Evolutionary conservation across 345 rosid species (phyloP), one percentile per base, ranked within the genome.

Genomic region (Toxicodendron radicans): DNA sequence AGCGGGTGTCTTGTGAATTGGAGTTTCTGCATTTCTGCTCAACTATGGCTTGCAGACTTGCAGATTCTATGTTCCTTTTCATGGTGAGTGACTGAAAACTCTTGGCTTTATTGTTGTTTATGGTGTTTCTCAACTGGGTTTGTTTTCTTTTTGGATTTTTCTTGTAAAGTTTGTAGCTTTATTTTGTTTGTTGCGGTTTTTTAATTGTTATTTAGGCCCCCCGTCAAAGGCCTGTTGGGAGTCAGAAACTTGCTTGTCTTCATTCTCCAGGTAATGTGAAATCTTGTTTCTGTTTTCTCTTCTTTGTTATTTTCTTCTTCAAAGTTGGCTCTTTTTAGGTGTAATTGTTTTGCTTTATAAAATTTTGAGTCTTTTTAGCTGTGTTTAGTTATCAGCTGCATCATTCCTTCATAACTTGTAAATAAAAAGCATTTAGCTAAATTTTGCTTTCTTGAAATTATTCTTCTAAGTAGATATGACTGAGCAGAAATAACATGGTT

Each of bases 21-120:
- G 74, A 52, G 38, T 14, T 52, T 45, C 73, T 80, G 48, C 80
- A 74, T 77, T 65, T 71, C 83, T 63, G 27, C 65, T 70, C 10
- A 27, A 27, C 7, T 63, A 94, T 94, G 98, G 91, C 93, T 82
- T 87, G 87, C 85, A 86, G 83, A 72, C 73, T 90, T 66, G 80
- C 90, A 64, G 87, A 89, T 77, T 89, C 97, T 67, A 76, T 73
- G 71, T 71, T 86, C 76, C 84, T 89, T 74, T 84, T 82, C 81
- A 72, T 70, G 90, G 97, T 90, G 79, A 63, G 41, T 35, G 0
- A 8, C 9, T 38, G 8, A 38, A 38, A 38, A 63, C 38, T 21
- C 58, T 57, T 35, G 32, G 74, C 57, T 63, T n/a, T 73, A 38
- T 60, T 3, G 9, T 63, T 64, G 17, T 64, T 60, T 2, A 9